Percentiles rank a stretch among this genome's conserved stretches.
phyloP scores from a whole-genome alignment of 306 rosid species.

The Calophaca sinica region DNA sequence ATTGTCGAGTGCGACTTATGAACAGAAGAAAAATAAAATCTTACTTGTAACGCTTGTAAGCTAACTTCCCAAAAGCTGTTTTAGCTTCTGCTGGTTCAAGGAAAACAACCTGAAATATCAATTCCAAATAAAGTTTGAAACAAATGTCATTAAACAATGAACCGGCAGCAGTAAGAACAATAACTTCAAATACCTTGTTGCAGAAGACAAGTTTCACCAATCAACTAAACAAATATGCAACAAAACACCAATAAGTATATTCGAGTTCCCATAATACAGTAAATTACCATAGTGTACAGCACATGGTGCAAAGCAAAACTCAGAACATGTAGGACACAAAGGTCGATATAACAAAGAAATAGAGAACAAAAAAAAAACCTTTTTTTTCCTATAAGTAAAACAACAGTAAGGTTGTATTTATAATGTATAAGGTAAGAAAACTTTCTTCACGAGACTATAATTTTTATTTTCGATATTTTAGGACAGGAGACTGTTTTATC shows the following conservation, averaged over 20 bases:
- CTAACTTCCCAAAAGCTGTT: conserved; percentile 82
- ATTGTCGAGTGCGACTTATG: background rate
- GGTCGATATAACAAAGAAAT: background rate
- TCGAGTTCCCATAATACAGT: background rate
- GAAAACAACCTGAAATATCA: conserved; percentile 78
- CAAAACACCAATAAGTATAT: background rate
- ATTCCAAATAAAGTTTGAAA: conserved; percentile 43
- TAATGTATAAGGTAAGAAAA: background rate
- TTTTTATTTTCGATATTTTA: conserved; percentile 7
- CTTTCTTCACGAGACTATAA: conserved; percentile 10
- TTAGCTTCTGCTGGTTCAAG: conserved; percentile 85
- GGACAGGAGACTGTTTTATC: background rate
- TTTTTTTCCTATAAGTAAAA: background rate
- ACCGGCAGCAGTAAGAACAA: background rate
- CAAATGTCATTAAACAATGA: conserved; percentile 18
- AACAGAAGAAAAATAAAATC: conserved; percentile 44
- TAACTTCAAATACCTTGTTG: conserved; percentile 11
- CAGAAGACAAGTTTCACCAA: conserved; percentile 18
- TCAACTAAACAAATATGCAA: conserved; percentile 12
- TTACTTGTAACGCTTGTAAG: conserved; percentile 88
- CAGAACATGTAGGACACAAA: background rate
- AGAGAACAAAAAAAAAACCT: background rate
- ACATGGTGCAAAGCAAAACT: background rate
- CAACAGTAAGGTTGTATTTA: background rate
- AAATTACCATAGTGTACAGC: no score